phyloP scores from a whole-genome alignment of 306 rosid genomes.

The Canavalia ensiformis region DNA sequence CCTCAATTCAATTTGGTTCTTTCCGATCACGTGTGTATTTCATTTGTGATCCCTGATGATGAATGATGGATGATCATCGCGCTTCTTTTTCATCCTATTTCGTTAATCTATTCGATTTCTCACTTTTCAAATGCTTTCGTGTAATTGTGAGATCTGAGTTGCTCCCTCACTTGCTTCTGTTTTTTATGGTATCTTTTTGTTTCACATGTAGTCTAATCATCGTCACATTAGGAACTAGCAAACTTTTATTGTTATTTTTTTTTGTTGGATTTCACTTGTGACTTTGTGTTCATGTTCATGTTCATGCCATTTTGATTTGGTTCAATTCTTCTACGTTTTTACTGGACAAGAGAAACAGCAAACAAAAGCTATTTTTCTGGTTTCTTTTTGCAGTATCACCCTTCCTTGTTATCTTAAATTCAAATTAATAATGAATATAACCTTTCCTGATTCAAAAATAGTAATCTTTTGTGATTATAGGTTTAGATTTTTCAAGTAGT shows the following conservation, averaged over 20 bases:
- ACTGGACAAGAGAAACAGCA: conserved; percentile 15
- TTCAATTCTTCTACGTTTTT: neutral
- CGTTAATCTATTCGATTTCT: neutral
- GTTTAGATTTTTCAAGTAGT: conserved; percentile 13
- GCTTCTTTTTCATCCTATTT: neutral
- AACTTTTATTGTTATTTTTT: neutral
- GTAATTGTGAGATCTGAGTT: conserved; percentile 43
- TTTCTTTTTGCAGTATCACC: neutral
- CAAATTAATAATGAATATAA: conserved; percentile 1
- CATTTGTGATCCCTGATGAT: neutral
- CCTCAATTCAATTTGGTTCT: neutral
- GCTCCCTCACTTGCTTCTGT: conserved; percentile 17
- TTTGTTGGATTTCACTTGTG: neutral
- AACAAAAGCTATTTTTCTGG: conserved; percentile 1
- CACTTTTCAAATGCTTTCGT: neutral
- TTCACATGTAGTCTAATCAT: neutral
- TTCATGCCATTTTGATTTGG: conserved; percentile 30
- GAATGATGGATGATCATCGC: conserved; percentile 20
- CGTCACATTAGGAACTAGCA: neutral
- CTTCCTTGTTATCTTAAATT: conserved; percentile 5
- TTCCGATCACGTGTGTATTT: conserved; percentile 28
- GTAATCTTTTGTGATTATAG: conserved; percentile 6
- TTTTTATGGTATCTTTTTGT: neutral
- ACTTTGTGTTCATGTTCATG: conserved; percentile 3
- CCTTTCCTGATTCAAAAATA: conserved; percentile 24